Evolutionary conservation across 805 yeast genomes (phyloP), one percentile per base, ranked within the genome.

Genomic region (Yamadazyma ubonensis): DNA sequence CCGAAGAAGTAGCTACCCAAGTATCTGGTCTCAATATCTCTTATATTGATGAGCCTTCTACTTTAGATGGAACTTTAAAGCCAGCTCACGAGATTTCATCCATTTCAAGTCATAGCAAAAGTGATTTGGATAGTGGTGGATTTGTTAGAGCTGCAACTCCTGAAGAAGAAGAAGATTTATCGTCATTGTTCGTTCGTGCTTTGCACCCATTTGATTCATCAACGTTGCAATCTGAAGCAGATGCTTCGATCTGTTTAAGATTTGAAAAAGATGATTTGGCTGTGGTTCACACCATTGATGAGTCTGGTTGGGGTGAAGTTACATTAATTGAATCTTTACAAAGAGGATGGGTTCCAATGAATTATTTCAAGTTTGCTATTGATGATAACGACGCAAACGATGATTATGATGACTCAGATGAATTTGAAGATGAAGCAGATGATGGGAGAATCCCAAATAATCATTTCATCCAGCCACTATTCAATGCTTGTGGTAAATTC

Each of bases 281-380:
- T 0, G 86, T 84, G 58, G 86, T 86, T 4, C 89, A 84, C 52
- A 76, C 85, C 6, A 76, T 84, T 16, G 93, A 85, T 57, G 82
- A 81, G 39, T 80, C 88, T 15, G 95, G 93, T 0, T 86, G 95
- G 95, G 91, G 90, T 44, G 95, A 86, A 57, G 93, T 85, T 2
- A 85, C 90, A 0, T 54, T 84, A 27, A 61, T 85, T 6, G 80
- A 78, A 41, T 68, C 80, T 10, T 65, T 81, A 37, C 72, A 73
- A 50, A 64, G 88, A 46, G 95, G 95, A 12, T 86, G 95, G 95
- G 86, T 85, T 12, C 95, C 95, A 3, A 81, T 86, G 73, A 86
- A 85, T 54, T 86, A 83, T 61, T 86, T 85, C 52, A 63, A 80
- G 4, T 70, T 64, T 36, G 71, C 70, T 1, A 63, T 79, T 3